Base-by-base conservation (phyloP, 106 monocot species). In the Allium fistulosum region DNA sequence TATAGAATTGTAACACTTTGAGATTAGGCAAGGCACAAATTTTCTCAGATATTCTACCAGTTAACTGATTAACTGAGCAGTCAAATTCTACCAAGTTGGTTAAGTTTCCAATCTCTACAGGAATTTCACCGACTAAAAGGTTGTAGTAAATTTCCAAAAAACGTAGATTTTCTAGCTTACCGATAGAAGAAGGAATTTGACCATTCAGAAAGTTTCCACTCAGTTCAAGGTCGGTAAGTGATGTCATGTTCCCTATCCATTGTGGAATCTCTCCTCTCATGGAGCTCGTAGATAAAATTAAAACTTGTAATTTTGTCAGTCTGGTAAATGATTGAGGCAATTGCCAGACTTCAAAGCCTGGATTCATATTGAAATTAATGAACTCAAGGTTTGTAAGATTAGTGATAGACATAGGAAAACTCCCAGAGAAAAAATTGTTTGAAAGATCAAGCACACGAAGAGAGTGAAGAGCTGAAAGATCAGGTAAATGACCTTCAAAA, bases 181-280 rank as follows among this genome's bases (percentile, higher is more conserved):
- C 97, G 0, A 97, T 60, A 0, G 82, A 71, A 8, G 82, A 56
- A 16, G 97, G 97, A 73, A 97, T 97, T 61, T 22, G 61, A 16
- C 97, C 97, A 13, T 52, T 62, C 61, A 89, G 86, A 47, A 52
- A 66, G 60, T 97, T 97, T n/a, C 92, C 97, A 47, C 80, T 67
- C 17, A 92, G 51, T 55, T 97, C 89, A 50, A 92, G 89, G 75
- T 92, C 88, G 11, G 74, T 80, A 56, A 97, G 84, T 11, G 89
- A 92, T 26, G 92, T 87, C 92, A 97, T 83, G 77, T 97, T 97
- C 9, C 92, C 97, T 17, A 97, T 65, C 92, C 97, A 97, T 17
- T 66, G 61, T 3, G 89, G 97, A 46, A 97, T 80, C 10, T 77
- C 81, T 0, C 97, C 92, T 10, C 82, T 71, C 65, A 97, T 76